These are phyloP conservation scores for Dryas integrifolia DNA, from an alignment of 331 rosid genomes.

Conservation along the genomic window DNA sequence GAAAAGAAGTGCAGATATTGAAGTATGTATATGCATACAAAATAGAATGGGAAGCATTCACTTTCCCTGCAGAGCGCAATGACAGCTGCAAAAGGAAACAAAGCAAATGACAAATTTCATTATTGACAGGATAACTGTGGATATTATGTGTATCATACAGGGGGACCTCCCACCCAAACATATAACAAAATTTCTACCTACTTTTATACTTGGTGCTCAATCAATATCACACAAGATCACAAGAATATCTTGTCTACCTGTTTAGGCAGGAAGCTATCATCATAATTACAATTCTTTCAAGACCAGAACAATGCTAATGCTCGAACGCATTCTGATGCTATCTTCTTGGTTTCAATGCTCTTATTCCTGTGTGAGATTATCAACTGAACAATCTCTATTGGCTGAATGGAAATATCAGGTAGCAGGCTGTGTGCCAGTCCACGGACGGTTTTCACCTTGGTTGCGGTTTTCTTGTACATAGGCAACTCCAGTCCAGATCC, in stretches of 20 bases:
- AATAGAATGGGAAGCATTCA: too few relatives aligned
- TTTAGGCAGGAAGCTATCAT: neutral
- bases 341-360: conserved; percentile 1
- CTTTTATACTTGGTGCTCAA: neutral
- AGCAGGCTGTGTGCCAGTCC: conserved; percentile 46
- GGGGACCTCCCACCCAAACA: neutral
- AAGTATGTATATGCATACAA: too few relatives aligned
- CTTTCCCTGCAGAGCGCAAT: too few relatives aligned
- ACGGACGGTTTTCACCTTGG: conserved; percentile 33
- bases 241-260: neutral
- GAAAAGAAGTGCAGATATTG: too few relatives aligned
- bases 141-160: neutral
- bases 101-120: neutral
- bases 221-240: neutral
- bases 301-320: neutral
- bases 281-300: neutral
- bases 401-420: conserved; percentile 11
- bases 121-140: neutral
- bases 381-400: neutral
- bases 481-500: conserved; percentile 62
- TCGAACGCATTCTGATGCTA: neutral
- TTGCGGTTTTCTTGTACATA: conserved; percentile 41
- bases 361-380: neutral
- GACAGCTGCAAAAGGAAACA: neutral
- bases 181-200: neutral